Conservation (phyloP, 2,329 filamentous ascomycete species). For the Sclerotinia borealis region DNA sequence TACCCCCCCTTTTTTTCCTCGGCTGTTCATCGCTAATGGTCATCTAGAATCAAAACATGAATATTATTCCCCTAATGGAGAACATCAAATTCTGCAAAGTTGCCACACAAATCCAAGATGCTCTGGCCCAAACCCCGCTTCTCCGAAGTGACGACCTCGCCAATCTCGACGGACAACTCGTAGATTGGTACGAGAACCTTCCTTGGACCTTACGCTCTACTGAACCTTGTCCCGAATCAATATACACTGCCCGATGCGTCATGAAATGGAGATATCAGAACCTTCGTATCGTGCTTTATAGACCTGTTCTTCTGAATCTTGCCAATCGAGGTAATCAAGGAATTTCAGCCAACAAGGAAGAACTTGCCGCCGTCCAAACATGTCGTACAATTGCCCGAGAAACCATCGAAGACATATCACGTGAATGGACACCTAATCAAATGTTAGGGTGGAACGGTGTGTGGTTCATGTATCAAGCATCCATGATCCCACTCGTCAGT, state of each 20-base stretch:
- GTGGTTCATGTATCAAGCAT: conserved; percentile 76
- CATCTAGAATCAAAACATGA: conserved; percentile 46
- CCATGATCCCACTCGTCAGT: conserved; percentile 70
- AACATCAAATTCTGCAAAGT: conserved; percentile 77
- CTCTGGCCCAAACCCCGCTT: conserved; percentile 62
- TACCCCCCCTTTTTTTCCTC: background rate
- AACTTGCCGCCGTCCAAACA: conserved; percentile 60
- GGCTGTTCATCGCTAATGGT: background rate
- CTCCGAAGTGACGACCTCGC: conserved; percentile 61
- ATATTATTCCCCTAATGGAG: conserved; percentile 65
- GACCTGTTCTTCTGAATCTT: conserved; percentile 64
- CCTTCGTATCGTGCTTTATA: conserved; percentile 67
- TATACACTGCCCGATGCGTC: conserved; percentile 63
- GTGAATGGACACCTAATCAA: conserved; percentile 65
- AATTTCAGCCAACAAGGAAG: conserved; percentile 44
- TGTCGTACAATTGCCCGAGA: conserved; percentile 64
- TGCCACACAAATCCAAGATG: conserved; percentile 70
- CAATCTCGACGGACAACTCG: conserved; percentile 59
- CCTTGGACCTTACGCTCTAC: conserved; percentile 58
- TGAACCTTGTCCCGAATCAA: conserved; percentile 63
- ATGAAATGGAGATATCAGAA: conserved; percentile 83
- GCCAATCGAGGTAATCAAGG: conserved; percentile 34
- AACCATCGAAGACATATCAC: conserved; percentile 66
- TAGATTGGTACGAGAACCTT: conserved; percentile 66
- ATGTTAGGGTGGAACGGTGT: conserved; percentile 77